Base-by-base conservation (phyloP, 208 protist genomes). In the Leishmania turanica region DNA sequence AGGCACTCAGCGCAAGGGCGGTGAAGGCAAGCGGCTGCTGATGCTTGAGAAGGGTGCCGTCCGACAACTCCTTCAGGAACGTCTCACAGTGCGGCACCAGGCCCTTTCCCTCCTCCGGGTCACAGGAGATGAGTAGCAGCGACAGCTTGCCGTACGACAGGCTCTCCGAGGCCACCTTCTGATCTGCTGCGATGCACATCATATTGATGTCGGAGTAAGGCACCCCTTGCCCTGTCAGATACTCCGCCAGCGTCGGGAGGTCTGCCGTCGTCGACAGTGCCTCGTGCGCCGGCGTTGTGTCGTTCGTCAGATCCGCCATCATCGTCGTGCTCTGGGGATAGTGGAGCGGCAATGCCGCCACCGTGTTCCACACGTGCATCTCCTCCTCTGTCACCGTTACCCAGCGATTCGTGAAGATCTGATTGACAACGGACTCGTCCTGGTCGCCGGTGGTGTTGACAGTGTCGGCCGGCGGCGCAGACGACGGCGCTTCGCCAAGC, bases 111-210 rank as follows among this genome's bases (percentile, higher is more conserved):
- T 65, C 82, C 24, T 79, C 84, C 17, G 78, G 76, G 76, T 96
- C 84, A 65, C 85, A 91, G 34, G 86, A 88, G 78, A 95, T 87
- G 37, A 95, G 87, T 71, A 93, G 81, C 45, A 94, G 83, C 42
- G 91, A 89, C 68, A 95, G 89, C 82, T 96, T 96, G 58, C 91
- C 93, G 80, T 92, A 90, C 27, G 91, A 89, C 9, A 93, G 80
- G 58, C 80, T 92, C 73, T 92, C 88, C 54, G 88, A 93, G 45
- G 86, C 86, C 49, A 93, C 84, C 78, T 93, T 96, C 69, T 92
- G 85, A 53, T 93, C 87, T 19, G 91, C 93, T 0, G 93, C 82
- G 34, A 92, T 90, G 84, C 91, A 96, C 86, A 96, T 89, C 71
- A 94, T 89, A 77, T 91, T 89, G 77, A 96, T 85, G 64, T 93